A percentile compares a stretch with the other conserved stretches of the same genome.
These are phyloP conservation scores for Cupressus sempervirens DNA, from an alignment of 75 land plant genomes.

Conservation along the genomic window DNA sequence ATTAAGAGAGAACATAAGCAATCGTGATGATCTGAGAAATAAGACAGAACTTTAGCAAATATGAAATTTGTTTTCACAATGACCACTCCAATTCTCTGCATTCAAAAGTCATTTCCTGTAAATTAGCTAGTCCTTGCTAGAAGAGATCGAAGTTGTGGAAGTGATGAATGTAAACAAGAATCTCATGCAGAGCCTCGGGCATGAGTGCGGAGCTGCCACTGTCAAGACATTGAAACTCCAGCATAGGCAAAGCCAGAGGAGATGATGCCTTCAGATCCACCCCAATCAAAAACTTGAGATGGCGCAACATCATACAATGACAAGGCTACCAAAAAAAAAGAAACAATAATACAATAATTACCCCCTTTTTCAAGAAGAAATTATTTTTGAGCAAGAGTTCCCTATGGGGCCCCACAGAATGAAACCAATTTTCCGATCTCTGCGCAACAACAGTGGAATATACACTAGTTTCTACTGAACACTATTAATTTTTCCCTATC, in stretches of 20 bases:
- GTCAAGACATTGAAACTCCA: too few relatives aligned
- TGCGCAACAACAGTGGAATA: neutral
- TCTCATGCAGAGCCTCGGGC: slow-evolving; percentile 52
- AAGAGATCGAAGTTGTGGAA: slow-evolving; percentile 83
- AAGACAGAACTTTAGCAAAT: too few relatives aligned
- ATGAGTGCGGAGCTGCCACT: slow-evolving; percentile 8
- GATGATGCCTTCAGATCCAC: slow-evolving; percentile 11
- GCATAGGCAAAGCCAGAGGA: slow-evolving; percentile 7
- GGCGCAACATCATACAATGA: slow-evolving; percentile 34
- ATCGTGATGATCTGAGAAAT: too few relatives aligned
- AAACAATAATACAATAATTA: neutral
- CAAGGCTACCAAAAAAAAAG: too few relatives aligned
- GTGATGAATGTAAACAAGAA: slow-evolving; percentile 69
- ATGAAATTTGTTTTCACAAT: too few relatives aligned
- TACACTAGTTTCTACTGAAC: neutral
- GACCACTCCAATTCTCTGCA: too few relatives aligned
- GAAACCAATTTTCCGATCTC: neutral
- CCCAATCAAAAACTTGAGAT: slow-evolving; percentile 33
- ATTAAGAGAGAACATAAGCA: too few relatives aligned
- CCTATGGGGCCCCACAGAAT: neutral
- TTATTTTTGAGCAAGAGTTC: neutral
- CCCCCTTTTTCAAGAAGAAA: neutral
- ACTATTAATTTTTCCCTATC: too few relatives aligned
- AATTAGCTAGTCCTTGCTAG: too few relatives aligned
- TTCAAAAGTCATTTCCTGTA: too few relatives aligned